Base-by-base conservation (phyloP, 805 yeast genomes). In the Maudiozyma serrabonitensis region DNA sequence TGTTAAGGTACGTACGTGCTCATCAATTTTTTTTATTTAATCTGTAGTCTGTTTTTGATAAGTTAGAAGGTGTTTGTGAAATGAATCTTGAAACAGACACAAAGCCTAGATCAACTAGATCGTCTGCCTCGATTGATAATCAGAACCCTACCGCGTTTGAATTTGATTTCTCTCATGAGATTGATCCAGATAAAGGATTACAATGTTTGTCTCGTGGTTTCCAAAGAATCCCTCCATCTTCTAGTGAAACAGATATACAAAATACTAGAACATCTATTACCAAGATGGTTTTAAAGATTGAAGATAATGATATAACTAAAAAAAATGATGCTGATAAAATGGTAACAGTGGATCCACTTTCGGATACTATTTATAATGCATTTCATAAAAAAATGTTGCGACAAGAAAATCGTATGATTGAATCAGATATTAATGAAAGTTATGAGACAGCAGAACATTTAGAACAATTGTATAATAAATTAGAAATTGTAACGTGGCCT, bases 361-460 rank as follows among this genome's bases (percentile, higher is more conserved):
- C 63, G 1, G 84, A 80, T 59, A 55, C 60, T 0, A 18, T 68
- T 13, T 81, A 69, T 59, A 57, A 62, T 31, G 52, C 68, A 13
- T 77, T 73, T 56, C 90, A 84, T 64, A 72, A 73, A 41, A 71
- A 76, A 39, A 78, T 83, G 80, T 78, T 75, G 53, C 76, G 76
- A 49, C 82, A 81, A 47, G 95, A 86, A 62, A 75, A 74, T 51
- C 72, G 78, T 43, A 80, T 82, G 76, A 68, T 75, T 1, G 90
- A 84, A 54, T 68, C 76, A 25, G 75, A 72, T 45, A 34, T 56
- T 7, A 42, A 49, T 1, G 72, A 75, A 49, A 69, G 80, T 42
- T 67, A 75, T 45, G 62, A 69, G 8, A 91, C 84, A 56, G 77
- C 79, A 31, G 87, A 82, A 47, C 74, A 72, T 31, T 55, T 74